Percentiles rank a stretch among this genome's conserved stretches.
Conservation (phyloP, 345 rosid genomes). For the Barbarea vulgaris region DNA sequence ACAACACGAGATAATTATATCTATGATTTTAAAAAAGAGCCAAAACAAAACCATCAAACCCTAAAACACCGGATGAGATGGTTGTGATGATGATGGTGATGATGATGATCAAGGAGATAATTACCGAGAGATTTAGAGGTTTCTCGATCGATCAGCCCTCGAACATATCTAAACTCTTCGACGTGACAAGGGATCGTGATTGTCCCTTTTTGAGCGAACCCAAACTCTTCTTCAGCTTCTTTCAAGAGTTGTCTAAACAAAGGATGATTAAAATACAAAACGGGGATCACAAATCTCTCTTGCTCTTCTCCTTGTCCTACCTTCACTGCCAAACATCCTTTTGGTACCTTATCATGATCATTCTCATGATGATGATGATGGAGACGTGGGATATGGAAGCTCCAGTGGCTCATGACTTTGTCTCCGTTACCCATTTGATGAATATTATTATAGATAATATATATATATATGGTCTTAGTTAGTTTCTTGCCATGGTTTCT, state of each 20-base stretch:
- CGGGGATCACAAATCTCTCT: constrained; percentile 65
- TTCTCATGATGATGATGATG: constrained; percentile 28
- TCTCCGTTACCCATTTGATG: constrained; percentile 34
- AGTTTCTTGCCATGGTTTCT: constrained; percentile 41
- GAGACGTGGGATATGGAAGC: constrained; percentile 39
- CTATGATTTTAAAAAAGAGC: background rate
- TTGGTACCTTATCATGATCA: constrained; percentile 46
- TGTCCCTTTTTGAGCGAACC: constrained; percentile 64
- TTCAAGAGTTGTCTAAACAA: constrained; percentile 58
- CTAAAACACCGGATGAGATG: constrained; percentile 61
- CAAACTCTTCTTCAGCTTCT: constrained; percentile 63
- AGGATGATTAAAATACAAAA: constrained; percentile 61
- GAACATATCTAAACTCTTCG: constrained; percentile 58
- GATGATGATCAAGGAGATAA: constrained; percentile 34
- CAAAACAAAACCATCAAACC: constrained; percentile 40
- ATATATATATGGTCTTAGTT: constrained; percentile 30
- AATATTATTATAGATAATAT: constrained; percentile 9
- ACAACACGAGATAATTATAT: background rate
- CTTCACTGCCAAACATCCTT: constrained; percentile 63
- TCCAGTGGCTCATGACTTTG: constrained; percentile 34
- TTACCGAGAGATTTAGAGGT: constrained; percentile 39
- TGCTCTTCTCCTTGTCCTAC: constrained; percentile 56
- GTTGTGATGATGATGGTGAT: constrained; percentile 41
- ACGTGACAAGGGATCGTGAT: constrained; percentile 66
- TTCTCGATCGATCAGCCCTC: constrained; percentile 60